Base-by-base conservation (phyloP, 1,284 basidiomycete species). In the Wolfiporia cocos region DNA sequence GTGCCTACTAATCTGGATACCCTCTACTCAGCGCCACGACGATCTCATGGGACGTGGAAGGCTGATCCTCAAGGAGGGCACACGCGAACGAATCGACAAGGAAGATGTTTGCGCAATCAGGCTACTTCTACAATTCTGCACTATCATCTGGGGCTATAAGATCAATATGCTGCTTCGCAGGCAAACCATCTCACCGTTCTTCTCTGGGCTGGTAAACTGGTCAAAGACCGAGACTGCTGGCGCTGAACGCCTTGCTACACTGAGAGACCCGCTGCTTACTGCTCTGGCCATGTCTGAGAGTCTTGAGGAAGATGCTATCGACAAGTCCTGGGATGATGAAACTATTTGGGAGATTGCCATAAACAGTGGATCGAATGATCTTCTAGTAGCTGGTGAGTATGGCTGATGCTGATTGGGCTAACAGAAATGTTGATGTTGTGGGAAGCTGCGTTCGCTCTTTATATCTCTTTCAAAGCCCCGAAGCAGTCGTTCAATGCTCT, bases 401-500 rank as follows among this genome's bases (percentile, higher is more conserved):
- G 11, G 5, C 26, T 21, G 5, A 23, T 12, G 5, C 19, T 37
- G n/a, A n/a, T n/a, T n/a, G n/a, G n/a, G n/a, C n/a, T n/a, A n/a
- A n/a, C n/a, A n/a, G n/a, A n/a, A n/a, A n/a, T n/a, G n/a, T n/a
- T n/a, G n/a, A n/a, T n/a, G n/a, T n/a, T n/a, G n/a, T n/a, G n/a
- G n/a, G n/a, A 30, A 84, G 80, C 70, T 41, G 66, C 70, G 5
- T 69, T 83, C 49, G 65, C 81, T 6, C 55, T 67, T 24, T 76
- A 74, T 50, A 53, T 81, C 26, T 46, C 62, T 10, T 56, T 44
- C 6, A 48, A 56, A 11, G 49, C 57, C 11, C 45, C 46, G 11
- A 47, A 49, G 15, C 43, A 34, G n/a, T 33, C 47, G 10, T 52
- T 51, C 30, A 66, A 71, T 39, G 41, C 63, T 4, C 53, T 79